Percentiles rank a stretch among this genome's conserved stretches.
These are phyloP conservation scores for Hirschioporus abietinus DNA, from an alignment of 768 basidiomycete species.

Conservation along the genomic window DNA sequence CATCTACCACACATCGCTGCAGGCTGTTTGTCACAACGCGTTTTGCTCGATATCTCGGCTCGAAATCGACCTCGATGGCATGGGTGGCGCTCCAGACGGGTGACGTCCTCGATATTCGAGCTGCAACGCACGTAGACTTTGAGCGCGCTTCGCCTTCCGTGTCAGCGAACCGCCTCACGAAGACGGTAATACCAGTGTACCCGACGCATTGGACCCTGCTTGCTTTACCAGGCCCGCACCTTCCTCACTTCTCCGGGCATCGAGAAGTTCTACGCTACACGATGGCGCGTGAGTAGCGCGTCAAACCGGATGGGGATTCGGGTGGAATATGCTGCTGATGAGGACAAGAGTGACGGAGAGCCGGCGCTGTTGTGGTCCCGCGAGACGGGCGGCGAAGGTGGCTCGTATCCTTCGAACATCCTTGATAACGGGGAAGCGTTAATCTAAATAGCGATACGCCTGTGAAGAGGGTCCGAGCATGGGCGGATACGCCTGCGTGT, in stretches of 20 bases:
- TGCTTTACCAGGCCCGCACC: too few species aligned
- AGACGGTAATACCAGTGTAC: slow-evolving; percentile 35
- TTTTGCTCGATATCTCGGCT: slow-evolving; percentile 26
- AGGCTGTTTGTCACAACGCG: slow-evolving; percentile 42
- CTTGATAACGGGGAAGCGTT: too few species aligned
- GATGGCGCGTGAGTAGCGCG: slow-evolving; percentile 14
- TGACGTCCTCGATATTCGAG: background rate
- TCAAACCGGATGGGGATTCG: too few species aligned
- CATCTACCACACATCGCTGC: background rate
- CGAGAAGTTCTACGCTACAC: too few species aligned
- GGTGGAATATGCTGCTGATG: slow-evolving; percentile 30
- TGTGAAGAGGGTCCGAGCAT: slow-evolving; percentile 22
- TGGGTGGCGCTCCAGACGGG: too few species aligned
- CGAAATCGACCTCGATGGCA: too few species aligned
- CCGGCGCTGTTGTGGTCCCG: too few species aligned
- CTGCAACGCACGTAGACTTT: slow-evolving; percentile 7
- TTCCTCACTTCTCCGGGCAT: slow-evolving; percentile 11
- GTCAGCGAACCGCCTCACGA: too few species aligned
- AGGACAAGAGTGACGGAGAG: slow-evolving; percentile 10
- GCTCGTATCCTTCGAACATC: slow-evolving; percentile 14
- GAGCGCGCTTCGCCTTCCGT: too few species aligned
- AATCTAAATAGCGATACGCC: slow-evolving; percentile 16
- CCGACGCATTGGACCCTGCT: slow-evolving; percentile 14
- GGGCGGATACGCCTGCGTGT: slow-evolving; percentile 14
- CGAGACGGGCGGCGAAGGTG: too few species aligned